Base-by-base conservation (phyloP, 352 stramenopile species). In the Phytophthora ramorum region DNA sequence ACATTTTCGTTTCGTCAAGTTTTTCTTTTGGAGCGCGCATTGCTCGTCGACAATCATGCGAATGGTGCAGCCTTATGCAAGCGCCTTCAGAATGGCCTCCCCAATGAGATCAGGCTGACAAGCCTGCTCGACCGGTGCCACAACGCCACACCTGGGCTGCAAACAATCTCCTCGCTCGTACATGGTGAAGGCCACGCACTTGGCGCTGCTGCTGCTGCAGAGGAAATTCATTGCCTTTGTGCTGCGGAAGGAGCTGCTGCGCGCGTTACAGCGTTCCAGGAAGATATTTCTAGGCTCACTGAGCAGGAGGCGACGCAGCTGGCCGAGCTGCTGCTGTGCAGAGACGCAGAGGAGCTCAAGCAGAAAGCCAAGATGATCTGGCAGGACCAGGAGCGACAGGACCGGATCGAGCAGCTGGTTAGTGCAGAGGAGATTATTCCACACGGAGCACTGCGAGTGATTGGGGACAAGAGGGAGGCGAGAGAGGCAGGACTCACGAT, bases 381-480 rank as follows among this genome's bases (percentile, higher is more conserved):
- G 69, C 66, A 81, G 30, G 75, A 83, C 26, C 55, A 63, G 0
- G 75, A 91, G 16, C 45, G 92, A 12, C 51, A 88, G 26, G 24
- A 49, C 3, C 58, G 58, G 26, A 73, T 95, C 16, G 84, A 93
- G 51, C 40, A 68, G 7, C 70, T 92, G 6, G 82, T 87, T 10
- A 91, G 82, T 55, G 50, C 79, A 4, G 80, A 92, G 0, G 86
- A 95, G 57, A 77, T 90, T 20, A 75, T 95, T 8, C 81, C 84
- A 2, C 64, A 82, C 4, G 86, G 86, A 2, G 73, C 79, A 26
- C 61, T 95, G 2, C 46, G 82, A 9, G 85, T 94, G 55, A 44
- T 64, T 69, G 17, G 10, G 22, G 37, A 19, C 4, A 45, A 9
- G 17, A 38, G 22, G n/a, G 14, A 22, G 24, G 53, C 12, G 16